Evolutionary conservation across 257 asterid species (phyloP), one percentile per base, ranked within the genome.

Genomic region (Nicotiana noctiflora): DNA sequence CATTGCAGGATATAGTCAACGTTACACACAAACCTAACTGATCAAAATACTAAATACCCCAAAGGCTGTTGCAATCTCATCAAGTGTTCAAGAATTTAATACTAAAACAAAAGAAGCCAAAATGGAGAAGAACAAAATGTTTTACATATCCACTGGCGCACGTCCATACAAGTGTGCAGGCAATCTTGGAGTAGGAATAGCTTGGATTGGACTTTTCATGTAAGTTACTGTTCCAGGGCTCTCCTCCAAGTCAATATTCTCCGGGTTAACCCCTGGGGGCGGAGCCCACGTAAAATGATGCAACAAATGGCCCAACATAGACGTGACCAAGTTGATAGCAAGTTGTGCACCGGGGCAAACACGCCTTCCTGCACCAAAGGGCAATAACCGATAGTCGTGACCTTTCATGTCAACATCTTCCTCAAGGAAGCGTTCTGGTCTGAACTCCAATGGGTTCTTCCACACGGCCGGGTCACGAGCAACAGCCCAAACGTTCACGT

Each of bases 371-470:
- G 98, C 92, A 18, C 98, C 97, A 6, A 92, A 93, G 0, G 97
- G 97, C 11, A 93, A 89, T 15, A 93, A 81, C 85, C 97, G 82
- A 59, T 84, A 93, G 74, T 92, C 97, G 2, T 91, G 93, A 0
- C 98, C 98, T 91, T 90, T 93, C 91, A 93, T 92, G 86, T 93
- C 97, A 2, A 93, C 57, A 21, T 93, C 98, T 82, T 91, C 92
- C 82, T 91, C 97, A 7, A 88, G 82, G 86, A 93, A 93, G 37
- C 97, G 75, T 84, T 93, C 97, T 0, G 98, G 98, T n/a, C 97
- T 83, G 82, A 93, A 93, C 44, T 87, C 92, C 4, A 88, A 87
- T 3, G 97, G 96, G 83, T 86, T 76, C 34, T 91, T 89, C 98
- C 98, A 93, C 70, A 87, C 82, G 0, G 90, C 64, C 0, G 98